Conservation (phyloP, 2,329 filamentous ascomycete species). For the Coniochaeta sp. region DNA sequence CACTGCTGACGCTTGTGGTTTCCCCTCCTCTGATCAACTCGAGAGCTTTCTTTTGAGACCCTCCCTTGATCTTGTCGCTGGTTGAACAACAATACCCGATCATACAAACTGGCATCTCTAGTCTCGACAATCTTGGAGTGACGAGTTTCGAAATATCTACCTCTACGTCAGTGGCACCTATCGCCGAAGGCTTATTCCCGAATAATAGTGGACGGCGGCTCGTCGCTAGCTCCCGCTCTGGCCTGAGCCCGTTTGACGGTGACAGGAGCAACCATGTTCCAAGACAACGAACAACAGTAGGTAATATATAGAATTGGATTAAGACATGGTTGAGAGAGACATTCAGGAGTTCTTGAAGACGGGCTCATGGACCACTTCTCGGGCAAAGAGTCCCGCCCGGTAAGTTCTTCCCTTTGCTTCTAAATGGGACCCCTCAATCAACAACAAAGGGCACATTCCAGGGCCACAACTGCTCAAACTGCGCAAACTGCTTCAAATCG, state of each 20-base stretch:
- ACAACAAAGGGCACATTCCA: background rate
- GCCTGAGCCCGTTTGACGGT: background rate
- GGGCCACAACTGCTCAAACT: too few relatives aligned
- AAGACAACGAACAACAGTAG: background rate
- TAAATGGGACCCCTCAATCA: background rate
- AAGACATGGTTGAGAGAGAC: conserved; percentile 39
- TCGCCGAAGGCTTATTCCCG: background rate
- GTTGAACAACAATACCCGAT: too few relatives aligned
- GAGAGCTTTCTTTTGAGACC: too few relatives aligned
- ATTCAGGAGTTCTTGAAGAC: conserved; percentile 40
- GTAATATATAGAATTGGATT: too few relatives aligned
- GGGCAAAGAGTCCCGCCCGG: conserved; percentile 29
- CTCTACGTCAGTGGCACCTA: too few relatives aligned
- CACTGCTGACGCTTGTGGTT: background rate
- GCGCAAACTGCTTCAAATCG: too few relatives aligned
- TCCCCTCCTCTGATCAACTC: background rate
- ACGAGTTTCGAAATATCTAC: too few relatives aligned
- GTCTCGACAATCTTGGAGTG: too few relatives aligned
- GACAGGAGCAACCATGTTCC: background rate
- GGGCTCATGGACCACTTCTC: conserved; percentile 43
- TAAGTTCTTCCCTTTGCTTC: conserved; percentile 16
- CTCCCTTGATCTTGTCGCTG: too few relatives aligned
- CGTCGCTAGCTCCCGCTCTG: background rate
- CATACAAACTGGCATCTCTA: too few relatives aligned
- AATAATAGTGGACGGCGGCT: background rate